A percentile compares a stretch with the other conserved stretches of the same genome.
Conservation (phyloP, 2,329 filamentous ascomycete species). For the Fusarium sterilihyphosum region DNA sequence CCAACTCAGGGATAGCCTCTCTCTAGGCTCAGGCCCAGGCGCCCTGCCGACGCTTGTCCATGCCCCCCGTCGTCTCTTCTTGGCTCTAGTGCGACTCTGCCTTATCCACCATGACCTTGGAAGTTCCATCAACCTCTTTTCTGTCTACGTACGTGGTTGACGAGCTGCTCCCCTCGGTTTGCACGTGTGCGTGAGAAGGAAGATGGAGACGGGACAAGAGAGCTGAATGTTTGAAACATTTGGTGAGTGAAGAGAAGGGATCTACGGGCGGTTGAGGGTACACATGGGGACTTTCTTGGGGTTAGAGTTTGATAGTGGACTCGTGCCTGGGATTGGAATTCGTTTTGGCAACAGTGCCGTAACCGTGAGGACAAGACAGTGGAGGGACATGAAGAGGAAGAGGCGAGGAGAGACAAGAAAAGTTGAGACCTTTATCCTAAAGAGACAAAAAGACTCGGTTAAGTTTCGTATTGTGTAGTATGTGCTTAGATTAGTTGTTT, state of each 20-base stretch:
- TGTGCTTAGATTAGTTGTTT: background rate
- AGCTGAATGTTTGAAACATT: constrained; percentile 19
- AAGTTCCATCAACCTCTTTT: constrained; percentile 24
- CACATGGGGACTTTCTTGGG: background rate
- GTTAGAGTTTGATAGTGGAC: constrained; percentile 23
- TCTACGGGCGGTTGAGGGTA: background rate
- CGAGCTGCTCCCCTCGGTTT: constrained; percentile 15
- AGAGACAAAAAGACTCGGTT: background rate
- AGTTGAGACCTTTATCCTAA: background rate
- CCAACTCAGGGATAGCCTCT: constrained; percentile 26
- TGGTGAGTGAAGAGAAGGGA: background rate
- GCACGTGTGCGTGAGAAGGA: background rate
- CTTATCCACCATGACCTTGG: constrained; percentile 27
- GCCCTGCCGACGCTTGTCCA: constrained; percentile 37
- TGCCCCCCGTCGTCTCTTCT: constrained; percentile 31
- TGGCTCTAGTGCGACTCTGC: constrained; percentile 32
- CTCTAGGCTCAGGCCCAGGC: constrained; percentile 38
- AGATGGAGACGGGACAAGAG: background rate
- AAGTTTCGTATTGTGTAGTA: background rate
- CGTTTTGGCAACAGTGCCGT: constrained; percentile 11
- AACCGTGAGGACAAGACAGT: background rate
- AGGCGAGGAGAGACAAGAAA: background rate
- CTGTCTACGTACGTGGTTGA: constrained; percentile 23
- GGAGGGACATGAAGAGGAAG: background rate
- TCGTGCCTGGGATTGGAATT: constrained; percentile 29